These are phyloP conservation scores for Eucalyptus tenuipes DNA, from an alignment of 345 rosid species.

Conservation along the genomic window DNA sequence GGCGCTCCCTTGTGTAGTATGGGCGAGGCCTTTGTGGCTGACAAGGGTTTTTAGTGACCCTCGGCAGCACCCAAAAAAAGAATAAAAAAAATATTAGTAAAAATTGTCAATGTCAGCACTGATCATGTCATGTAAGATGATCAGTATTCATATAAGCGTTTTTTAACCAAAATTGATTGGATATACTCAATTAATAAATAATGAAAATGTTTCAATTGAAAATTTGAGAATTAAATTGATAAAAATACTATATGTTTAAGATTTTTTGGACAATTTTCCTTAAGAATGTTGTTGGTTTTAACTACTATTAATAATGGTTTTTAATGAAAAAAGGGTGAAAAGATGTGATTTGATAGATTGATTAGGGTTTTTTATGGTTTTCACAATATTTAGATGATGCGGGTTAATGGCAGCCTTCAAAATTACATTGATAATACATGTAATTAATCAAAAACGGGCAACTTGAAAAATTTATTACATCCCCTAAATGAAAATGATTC, in stretches of 20 bases:
- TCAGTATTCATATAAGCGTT: accelerated
- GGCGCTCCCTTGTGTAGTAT: too few relatives aligned
- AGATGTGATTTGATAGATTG: background rate
- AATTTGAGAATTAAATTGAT: background rate
- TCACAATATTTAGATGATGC: background rate
- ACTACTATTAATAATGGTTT: background rate
- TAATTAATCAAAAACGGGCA: background rate
- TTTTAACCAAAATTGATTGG: background rate
- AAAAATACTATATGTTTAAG: too few relatives aligned
- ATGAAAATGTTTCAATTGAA: too few relatives aligned
- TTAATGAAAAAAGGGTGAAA: too few relatives aligned
- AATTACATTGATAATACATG: background rate
- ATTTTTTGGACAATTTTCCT: too few relatives aligned
- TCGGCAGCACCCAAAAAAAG: too few relatives aligned
- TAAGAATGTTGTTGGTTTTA: background rate
- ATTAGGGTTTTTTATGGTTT: background rate
- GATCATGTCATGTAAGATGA: background rate
- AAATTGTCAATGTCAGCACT: too few relatives aligned
- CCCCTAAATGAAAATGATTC: background rate
- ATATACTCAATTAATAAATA: too few relatives aligned
- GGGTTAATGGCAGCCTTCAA: background rate
- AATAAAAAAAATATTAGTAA: background rate
- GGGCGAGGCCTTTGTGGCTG: too few relatives aligned
- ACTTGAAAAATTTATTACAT: background rate
- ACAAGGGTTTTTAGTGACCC: too few relatives aligned